These are phyloP conservation scores for Fusarium sulawesiense DNA, from an alignment of 2,329 filamentous ascomycete genomes.

Conservation along the genomic window DNA sequence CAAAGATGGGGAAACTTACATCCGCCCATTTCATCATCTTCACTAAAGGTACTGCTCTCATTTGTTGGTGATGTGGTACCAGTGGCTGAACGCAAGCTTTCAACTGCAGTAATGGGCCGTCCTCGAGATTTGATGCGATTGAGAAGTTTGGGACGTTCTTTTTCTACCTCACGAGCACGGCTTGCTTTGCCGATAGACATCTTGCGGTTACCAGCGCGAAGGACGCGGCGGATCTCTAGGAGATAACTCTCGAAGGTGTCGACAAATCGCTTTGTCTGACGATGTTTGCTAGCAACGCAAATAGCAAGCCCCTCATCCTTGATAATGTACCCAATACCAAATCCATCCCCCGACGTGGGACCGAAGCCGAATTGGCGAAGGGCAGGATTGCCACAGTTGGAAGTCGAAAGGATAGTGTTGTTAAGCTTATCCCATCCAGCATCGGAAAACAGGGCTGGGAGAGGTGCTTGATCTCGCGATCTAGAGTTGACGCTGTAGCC, in stretches of 20 bases:
- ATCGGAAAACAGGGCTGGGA: slow-evolving; percentile 88
- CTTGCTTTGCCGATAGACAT: slow-evolving; percentile 57
- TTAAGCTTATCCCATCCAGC: slow-evolving; percentile 94
- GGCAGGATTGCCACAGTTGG: slow-evolving; percentile 97
- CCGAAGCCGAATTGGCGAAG: slow-evolving; percentile 97
- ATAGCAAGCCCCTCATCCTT: slow-evolving; percentile 83
- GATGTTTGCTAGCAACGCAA: slow-evolving; percentile 91
- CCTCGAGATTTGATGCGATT: slow-evolving; percentile 77
- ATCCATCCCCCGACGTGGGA: slow-evolving; percentile 91
- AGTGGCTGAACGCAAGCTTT: slow-evolving; percentile 54
- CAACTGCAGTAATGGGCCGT: slow-evolving; percentile 73
- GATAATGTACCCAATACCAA: slow-evolving; percentile 99
- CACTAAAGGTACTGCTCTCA: slow-evolving; percentile 78
- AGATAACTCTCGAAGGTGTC: slow-evolving; percentile 92
- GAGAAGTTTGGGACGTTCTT: slow-evolving; percentile 50
- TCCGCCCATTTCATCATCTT: slow-evolving; percentile 90
- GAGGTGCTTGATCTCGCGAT: slow-evolving; percentile 59
- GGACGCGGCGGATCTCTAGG: slow-evolving; percentile 86
- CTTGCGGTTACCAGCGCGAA: slow-evolving; percentile 73
- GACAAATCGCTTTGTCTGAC: slow-evolving; percentile 91
- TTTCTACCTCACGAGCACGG: slow-evolving; percentile 66
- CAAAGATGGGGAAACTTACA: slow-evolving; percentile 71
- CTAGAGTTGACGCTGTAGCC: slow-evolving; percentile 67
- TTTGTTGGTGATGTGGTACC: slow-evolving; percentile 72
- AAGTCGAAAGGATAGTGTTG: slow-evolving; percentile 92